Percentiles rank a stretch among this genome's conserved stretches.
These are phyloP conservation scores for Hansfordia pulvinata DNA, from an alignment of 2,329 filamentous ascomycete species.

Conservation along the genomic window DNA sequence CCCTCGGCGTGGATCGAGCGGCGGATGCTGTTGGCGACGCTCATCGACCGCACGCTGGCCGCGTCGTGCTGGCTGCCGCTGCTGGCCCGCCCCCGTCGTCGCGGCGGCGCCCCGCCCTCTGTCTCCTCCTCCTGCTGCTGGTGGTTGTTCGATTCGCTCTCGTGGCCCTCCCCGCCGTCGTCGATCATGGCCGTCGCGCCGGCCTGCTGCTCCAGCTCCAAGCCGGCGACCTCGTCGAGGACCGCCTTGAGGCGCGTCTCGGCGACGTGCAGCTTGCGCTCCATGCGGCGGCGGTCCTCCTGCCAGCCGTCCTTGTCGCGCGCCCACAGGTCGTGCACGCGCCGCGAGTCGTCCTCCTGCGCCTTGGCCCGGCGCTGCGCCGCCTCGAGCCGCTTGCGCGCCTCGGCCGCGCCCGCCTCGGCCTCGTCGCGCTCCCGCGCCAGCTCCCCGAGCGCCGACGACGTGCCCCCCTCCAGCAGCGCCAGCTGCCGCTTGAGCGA, in stretches of 20 bases:
- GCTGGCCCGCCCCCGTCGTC: too few relatives aligned
- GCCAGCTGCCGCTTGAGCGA: slow-evolving; percentile 76
- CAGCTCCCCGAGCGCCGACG: slow-evolving; percentile 72
- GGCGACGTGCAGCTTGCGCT: slow-evolving; percentile 79
- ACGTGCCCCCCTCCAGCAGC: slow-evolving; percentile 75
- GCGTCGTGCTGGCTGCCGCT: slow-evolving; percentile 63
- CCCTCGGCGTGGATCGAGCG: slow-evolving; percentile 62
- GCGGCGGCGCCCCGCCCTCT: too few relatives aligned
- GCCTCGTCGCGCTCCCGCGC: slow-evolving; percentile 78
- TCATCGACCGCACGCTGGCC: slow-evolving; percentile 61
- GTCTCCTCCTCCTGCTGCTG: slow-evolving; percentile 36
- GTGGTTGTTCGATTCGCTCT: background rate
- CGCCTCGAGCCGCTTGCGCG: slow-evolving; percentile 63
- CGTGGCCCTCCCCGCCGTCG: slow-evolving; percentile 36
- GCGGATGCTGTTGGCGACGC: slow-evolving; percentile 57
- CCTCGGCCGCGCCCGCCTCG: slow-evolving; percentile 56
- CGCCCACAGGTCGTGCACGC: slow-evolving; percentile 68
- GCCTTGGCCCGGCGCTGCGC: slow-evolving; percentile 63
- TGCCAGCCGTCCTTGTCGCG: slow-evolving; percentile 79
- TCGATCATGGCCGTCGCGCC: too few relatives aligned
- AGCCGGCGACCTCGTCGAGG: slow-evolving; percentile 70
- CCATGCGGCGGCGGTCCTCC: slow-evolving; percentile 65
- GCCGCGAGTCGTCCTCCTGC: slow-evolving; percentile 73
- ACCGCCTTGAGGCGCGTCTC: slow-evolving; percentile 75
- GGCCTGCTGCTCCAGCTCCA: slow-evolving; percentile 41